These are phyloP conservation scores for Kurtzmaniella natalensis DNA, from an alignment of 1,139 yeast species.

Conservation along the genomic window DNA sequence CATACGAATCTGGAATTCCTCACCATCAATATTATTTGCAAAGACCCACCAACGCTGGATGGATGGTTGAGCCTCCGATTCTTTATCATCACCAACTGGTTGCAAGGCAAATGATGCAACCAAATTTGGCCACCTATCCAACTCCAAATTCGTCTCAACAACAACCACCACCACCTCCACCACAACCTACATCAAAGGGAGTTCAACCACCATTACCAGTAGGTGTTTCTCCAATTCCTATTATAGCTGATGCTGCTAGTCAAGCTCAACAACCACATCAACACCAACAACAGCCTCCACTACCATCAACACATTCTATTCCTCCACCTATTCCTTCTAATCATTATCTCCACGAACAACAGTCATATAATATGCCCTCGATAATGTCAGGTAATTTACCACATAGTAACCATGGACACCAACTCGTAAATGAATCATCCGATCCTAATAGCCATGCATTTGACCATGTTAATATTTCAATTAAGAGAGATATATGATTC, in stretches of 20 bases:
- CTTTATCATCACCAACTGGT: constrained; percentile 2
- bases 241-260: too few species aligned
- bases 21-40: constrained; percentile 2
- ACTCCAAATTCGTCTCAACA: constrained; percentile 1
- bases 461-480: too few species aligned
- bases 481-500: too few species aligned
- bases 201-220: constrained; percentile 2
- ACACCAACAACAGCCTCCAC: constrained; percentile 3
- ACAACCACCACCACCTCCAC: constrained; percentile 1
- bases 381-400: too few species aligned
- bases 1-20: not conserved
- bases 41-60: constrained; percentile 1
- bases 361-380: too few species aligned
- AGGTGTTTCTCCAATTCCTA: not conserved
- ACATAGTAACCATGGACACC: too few species aligned
- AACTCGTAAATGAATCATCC: too few species aligned
- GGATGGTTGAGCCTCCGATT: constrained; percentile 2
- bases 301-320: not conserved
- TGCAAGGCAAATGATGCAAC: constrained; percentile 1
- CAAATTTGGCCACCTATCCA: constrained; percentile 1
- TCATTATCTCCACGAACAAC: too few species aligned
- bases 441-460: too few species aligned
- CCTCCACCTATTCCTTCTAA: constrained; percentile 2
- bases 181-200: not conserved
- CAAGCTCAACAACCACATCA: constrained; percentile 1